A percentile compares a stretch with the other conserved stretches of the same genome.
These are phyloP conservation scores for Lactarius quietus DNA, from an alignment of 768 basidiomycete species.

Conservation along the genomic window DNA sequence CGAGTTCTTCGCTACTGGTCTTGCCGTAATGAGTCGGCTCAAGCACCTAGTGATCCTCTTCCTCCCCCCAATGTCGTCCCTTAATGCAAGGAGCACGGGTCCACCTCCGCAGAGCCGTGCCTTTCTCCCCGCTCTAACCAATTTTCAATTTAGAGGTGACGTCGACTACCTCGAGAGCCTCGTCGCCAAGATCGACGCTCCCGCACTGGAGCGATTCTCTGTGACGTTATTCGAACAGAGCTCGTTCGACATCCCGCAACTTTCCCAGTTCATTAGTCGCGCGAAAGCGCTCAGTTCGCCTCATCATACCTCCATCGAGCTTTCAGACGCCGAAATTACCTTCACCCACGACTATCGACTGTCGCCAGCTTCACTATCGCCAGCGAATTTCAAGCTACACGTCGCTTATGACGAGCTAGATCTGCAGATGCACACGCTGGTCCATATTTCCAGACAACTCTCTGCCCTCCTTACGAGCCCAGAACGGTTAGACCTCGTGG, in stretches of 20 bases:
- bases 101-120: neutral
- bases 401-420: neutral
- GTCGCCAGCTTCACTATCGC: neutral
- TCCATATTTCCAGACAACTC: slow-evolving; percentile 3
- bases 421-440: neutral
- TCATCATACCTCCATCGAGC: neutral
- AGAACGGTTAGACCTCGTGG: neutral
- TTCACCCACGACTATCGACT: neutral
- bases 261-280: neutral
- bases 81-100: neutral
- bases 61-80: neutral
- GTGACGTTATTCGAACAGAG: neutral
- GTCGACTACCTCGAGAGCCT: neutral
- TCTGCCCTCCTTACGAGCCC: neutral
- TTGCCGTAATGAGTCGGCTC: neutral
- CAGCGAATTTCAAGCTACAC: neutral
- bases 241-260: neutral
- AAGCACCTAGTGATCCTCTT: neutral
- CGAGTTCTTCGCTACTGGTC: neutral
- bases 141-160: neutral
- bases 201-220: neutral
- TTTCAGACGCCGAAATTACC: neutral
- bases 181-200: neutral
- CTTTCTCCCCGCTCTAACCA: slow-evolving; percentile 2
- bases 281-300: neutral